A percentile compares a stretch with the other conserved stretches of the same genome.
These are phyloP conservation scores for Hemileia vastatrix DNA, from an alignment of 1,284 basidiomycete genomes.

Conservation along the genomic window DNA sequence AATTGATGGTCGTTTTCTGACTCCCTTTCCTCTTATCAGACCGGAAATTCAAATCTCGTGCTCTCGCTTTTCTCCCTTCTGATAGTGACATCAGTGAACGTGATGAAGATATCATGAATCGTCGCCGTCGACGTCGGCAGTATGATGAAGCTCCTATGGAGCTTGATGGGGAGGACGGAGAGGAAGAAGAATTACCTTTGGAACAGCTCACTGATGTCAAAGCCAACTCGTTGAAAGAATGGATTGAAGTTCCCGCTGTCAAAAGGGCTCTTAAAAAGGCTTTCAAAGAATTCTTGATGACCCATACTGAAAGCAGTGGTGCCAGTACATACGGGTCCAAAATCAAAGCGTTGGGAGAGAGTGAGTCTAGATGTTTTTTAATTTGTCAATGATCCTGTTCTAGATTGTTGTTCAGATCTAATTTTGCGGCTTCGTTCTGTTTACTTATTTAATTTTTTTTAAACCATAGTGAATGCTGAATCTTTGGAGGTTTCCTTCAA, in stretches of 20 bases:
- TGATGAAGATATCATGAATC: slow-evolving; percentile 37
- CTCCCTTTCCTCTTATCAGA: slow-evolving; percentile 26
- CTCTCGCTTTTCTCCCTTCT: slow-evolving; percentile 72
- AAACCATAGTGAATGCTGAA: slow-evolving; percentile 71
- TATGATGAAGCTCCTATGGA: slow-evolving; percentile 46
- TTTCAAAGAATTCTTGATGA: slow-evolving; percentile 91
- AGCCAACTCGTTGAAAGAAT: slow-evolving; percentile 89
- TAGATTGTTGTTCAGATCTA: background rate
- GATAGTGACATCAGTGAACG: slow-evolving; percentile 50
- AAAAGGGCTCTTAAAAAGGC: slow-evolving; percentile 79
- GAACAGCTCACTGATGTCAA: slow-evolving; percentile 97
- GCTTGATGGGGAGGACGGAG: slow-evolving; percentile 46
- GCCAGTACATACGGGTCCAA: slow-evolving; percentile 88
- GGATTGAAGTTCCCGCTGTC: slow-evolving; percentile 88
- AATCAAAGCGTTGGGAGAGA: slow-evolving; percentile 87
- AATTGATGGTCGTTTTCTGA: slow-evolving; percentile 54
- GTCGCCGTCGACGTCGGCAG: slow-evolving; percentile 43
- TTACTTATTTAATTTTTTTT: background rate
- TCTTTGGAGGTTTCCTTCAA: slow-evolving; percentile 93
- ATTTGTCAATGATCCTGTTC: background rate
- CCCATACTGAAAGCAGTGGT: slow-evolving; percentile 82
- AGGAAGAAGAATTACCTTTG: slow-evolving; percentile 62
- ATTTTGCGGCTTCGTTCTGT: background rate
- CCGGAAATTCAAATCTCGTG: slow-evolving; percentile 54
- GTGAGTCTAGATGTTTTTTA: slow-evolving; percentile 49